Evolutionary conservation across 441 rosid species (phyloP).

Genomic region (Erysimum pusillum): DNA sequence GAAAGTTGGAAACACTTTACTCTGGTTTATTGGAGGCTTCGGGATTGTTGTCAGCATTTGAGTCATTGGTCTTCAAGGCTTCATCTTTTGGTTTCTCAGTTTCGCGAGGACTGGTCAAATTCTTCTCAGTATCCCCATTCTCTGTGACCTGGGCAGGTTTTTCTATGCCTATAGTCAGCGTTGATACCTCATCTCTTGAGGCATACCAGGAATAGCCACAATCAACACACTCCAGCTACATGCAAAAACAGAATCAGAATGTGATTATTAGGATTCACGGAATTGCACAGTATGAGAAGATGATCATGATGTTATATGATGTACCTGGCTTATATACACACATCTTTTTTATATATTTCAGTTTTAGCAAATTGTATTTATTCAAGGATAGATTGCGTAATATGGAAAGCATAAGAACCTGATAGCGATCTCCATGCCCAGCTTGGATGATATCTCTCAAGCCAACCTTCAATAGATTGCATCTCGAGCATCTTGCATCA

Average conservation of each 20-base stretch:
- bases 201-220: constrained; percentile 97
- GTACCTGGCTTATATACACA: not conserved
- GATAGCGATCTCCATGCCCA: constrained; percentile 94
- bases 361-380: not conserved
- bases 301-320: constrained; percentile 6
- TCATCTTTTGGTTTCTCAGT: constrained; percentile 59
- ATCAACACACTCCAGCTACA: constrained; percentile 82
- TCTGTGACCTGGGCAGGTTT: constrained; percentile 61
- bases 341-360: not conserved
- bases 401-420: constrained; percentile 58
- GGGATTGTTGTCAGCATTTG: constrained; percentile 34
- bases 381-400: not conserved
- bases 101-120: constrained; percentile 68
- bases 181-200: constrained; percentile 85
- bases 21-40: constrained; percentile 42
- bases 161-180: constrained; percentile 73
- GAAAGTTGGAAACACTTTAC: constrained; percentile 16
- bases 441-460: constrained; percentile 95
- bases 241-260: constrained; percentile 17
- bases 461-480: constrained; percentile 77
- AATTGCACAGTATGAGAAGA: constrained; percentile 6
- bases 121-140: constrained; percentile 72
- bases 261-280: constrained; percentile 10
- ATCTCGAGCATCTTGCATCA: constrained; percentile 86
- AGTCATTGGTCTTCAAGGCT: constrained; percentile 46